These are phyloP conservation scores for Bipolaris sorokiniana DNA, from an alignment of 2,329 filamentous ascomycete species.

Conservation along the genomic window DNA sequence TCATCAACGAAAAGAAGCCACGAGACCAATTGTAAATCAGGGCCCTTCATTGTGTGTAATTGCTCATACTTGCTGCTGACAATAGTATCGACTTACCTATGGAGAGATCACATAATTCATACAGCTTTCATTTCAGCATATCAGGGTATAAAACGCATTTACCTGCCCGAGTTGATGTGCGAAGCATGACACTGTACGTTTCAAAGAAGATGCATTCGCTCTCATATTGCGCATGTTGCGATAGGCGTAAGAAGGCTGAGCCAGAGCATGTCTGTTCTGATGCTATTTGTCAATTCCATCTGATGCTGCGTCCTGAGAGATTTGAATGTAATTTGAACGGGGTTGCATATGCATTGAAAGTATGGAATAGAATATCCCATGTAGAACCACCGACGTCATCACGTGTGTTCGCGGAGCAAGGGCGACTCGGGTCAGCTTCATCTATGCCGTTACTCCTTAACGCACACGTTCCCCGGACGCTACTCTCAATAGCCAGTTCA, in stretches of 20 bases:
- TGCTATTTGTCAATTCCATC: neutral
- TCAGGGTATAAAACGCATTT: neutral
- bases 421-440: conserved; percentile 4
- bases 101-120: neutral
- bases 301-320: neutral
- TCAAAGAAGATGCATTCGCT: neutral
- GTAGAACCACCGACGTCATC: conserved; percentile 11
- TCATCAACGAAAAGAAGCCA: neutral
- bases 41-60: neutral
- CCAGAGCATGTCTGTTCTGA: neutral
- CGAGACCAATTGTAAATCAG: neutral
- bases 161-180: neutral
- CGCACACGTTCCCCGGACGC: neutral
- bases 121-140: no score
- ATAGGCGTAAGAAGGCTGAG: neutral
- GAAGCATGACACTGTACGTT: neutral
- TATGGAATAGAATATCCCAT: neutral
- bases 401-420: conserved; percentile 16
- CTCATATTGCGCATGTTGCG: neutral
- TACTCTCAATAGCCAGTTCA: neutral
- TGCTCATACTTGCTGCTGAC: neutral
- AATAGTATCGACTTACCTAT: no score
- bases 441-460: conserved; percentile 6
- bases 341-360: neutral
- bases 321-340: no score